Base-by-base conservation (phyloP, 1,284 basidiomycete genomes). In the Heliocybe sulcata region DNA sequence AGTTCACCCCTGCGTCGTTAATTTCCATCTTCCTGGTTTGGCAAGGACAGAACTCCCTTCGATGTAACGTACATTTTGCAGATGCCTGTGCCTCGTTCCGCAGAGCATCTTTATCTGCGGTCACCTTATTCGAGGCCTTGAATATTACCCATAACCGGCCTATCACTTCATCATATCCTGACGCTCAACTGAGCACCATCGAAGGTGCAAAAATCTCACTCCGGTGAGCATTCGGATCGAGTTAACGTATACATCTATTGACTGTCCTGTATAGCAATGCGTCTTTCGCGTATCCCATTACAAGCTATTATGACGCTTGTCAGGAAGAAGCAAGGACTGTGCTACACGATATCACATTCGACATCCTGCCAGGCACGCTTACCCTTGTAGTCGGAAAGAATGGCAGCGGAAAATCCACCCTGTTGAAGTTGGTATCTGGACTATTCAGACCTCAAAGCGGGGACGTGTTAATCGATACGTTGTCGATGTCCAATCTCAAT, bases 361-460 rank as follows among this genome's bases (percentile, higher is more conserved):
- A 49, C 27, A 23, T 49, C 47, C 42, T 49, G 23, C 54, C 47
- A 3, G 51, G 45, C 2, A 52, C 52, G 2, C 45, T 55, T n/a
- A 35, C 49, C 14, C 45, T 57, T 29, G 57, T 59, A 19, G 63
- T 63, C 23, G 65, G 67, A 8, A 56, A 58, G 11, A 79, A 77
- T 56, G 79, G 77, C 6, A 75, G 73, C 57, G 79, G 79, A 25
- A 82, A 81, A 60, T 72, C 74, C 1, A 69, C 77, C 0, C 62
- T 77, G 19, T 63, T 79, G 3, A 77, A 77, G 53, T 64, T 81
- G 11, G 58, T 82, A 19, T 65, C 71, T 1, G 67, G 76, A 2
- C 57, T 79, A 0, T 65, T 68, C 31, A 65, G 69, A 42, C 72
- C 76, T 1, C 68, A 66, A 0, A 57, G 57, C 3, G 79, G 80